Evolutionary conservation across 2,329 filamentous ascomycete genomes (phyloP), one percentile per base, ranked within the genome.

Genomic region (Aspergillus sp.): DNA sequence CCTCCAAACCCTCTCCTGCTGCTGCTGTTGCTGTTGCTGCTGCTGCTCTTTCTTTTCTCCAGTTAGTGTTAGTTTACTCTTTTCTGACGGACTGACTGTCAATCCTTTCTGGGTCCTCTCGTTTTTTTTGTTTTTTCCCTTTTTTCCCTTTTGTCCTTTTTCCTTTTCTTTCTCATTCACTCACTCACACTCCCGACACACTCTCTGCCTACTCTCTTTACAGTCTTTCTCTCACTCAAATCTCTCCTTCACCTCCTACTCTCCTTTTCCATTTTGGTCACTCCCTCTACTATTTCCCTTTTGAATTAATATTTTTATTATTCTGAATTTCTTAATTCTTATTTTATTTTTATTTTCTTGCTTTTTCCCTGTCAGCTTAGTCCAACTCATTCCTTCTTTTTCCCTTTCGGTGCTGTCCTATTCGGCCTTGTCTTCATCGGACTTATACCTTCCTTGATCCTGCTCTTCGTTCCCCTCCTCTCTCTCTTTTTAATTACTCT

Each of bases 221-320:
- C 28, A 30, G 28, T 30, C 28, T 12, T 30, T 51, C 63, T 58
- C 63, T 67, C 56, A 51, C 58, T 61, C 61, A 55, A 60, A 57
- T 58, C 58, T 63, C 63, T 69, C 67, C 65, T 65, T 72, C 65
- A 64, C 70, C 63, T 61, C 62, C 63, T 62, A 59, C 63, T 58
- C 60, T 64, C 61, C 58, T 70, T 70, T 62, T 62, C 57, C 59
- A 54, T 65, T 69, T 63, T 66, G 32, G 54, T 58, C 60, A 13
- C 55, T 32, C 59, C 51, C 43, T 59, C 58, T 59, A 39, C 58
- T 43, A 45, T 53, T 65, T 61, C 45, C 59, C 55, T 41, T 50
- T 57, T 36, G 12, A 36, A 36, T 15, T 15, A 28, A 28, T 6
- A 36, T 36, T 36, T 62, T 62, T 64, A 55, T 59, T 61, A 59